Conservation (phyloP, 768 basidiomycete genomes). For the Auricularia auricula-judae region DNA sequence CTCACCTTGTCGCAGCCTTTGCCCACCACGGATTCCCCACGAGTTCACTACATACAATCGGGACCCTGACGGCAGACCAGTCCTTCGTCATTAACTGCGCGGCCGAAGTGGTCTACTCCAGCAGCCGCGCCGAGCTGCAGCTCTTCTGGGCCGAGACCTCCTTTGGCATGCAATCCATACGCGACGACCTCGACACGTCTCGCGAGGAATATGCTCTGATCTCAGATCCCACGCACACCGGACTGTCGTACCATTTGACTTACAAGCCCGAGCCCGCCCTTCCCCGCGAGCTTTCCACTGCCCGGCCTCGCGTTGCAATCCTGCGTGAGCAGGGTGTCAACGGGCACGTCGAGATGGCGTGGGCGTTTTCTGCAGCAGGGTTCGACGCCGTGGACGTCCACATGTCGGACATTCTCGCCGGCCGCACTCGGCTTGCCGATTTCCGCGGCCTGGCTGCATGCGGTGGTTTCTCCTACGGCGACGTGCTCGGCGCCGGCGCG, state of each 20-base stretch:
- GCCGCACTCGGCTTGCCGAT: slow-evolving; percentile 42
- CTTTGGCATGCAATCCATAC: slow-evolving; percentile 77
- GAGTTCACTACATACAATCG: slow-evolving; percentile 67
- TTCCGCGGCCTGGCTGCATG: slow-evolving; percentile 93
- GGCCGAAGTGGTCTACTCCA: slow-evolving; percentile 43
- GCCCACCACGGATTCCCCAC: slow-evolving; percentile 63
- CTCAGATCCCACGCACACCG: slow-evolving; percentile 39
- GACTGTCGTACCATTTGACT: slow-evolving; percentile 68
- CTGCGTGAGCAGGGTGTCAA: slow-evolving; percentile 98
- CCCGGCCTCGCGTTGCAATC: slow-evolving; percentile 83
- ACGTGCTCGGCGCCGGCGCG: slow-evolving; percentile 93
- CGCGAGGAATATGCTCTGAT: slow-evolving; percentile 78
- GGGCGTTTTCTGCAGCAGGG: slow-evolving; percentile 89
- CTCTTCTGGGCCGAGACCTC: slow-evolving; percentile 92
- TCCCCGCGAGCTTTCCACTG: slow-evolving; percentile 22
- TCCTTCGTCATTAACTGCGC: slow-evolving; percentile 48
- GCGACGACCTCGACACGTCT: slow-evolving; percentile 72
- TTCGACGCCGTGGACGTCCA: slow-evolving; percentile 95
- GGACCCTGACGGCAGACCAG: slow-evolving; percentile 54
- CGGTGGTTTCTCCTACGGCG: slow-evolving; percentile 98
- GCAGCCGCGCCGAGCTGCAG: slow-evolving; percentile 63
- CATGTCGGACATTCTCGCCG: slow-evolving; percentile 91
- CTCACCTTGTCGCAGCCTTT: slow-evolving; percentile 48
- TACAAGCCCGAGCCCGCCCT: slow-evolving; percentile 30
- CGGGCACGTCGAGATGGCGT: slow-evolving; percentile 97